Evolutionary conservation across 2,329 filamentous ascomycete species (phyloP).

Genomic region (Penicillium sp.): DNA sequence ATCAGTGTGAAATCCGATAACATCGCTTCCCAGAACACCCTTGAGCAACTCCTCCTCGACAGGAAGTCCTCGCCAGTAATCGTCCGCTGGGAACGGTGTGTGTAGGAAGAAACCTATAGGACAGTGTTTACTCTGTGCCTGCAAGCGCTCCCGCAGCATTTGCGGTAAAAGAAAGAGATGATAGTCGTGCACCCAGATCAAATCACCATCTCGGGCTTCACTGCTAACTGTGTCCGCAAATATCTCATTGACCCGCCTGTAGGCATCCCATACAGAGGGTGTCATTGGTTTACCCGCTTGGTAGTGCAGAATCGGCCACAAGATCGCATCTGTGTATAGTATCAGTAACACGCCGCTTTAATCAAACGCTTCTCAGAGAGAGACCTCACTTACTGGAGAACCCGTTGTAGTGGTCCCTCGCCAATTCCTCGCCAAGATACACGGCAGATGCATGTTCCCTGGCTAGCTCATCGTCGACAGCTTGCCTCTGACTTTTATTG

Average conservation of each 20-base stretch:
- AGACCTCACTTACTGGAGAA: neutral
- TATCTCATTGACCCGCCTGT: slow-evolving; percentile 77
- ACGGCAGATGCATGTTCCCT: neutral
- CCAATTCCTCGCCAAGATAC: neutral
- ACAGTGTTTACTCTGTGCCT: slow-evolving; percentile 66
- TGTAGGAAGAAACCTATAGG: slow-evolving; percentile 94
- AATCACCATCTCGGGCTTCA: slow-evolving; percentile 77
- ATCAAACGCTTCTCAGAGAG: slow-evolving; percentile 40
- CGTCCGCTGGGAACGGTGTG: slow-evolving; percentile 83
- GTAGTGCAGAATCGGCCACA: neutral
- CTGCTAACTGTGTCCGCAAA: slow-evolving; percentile 77
- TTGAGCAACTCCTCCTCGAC: slow-evolving; percentile 76
- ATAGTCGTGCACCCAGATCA: slow-evolving; percentile 94
- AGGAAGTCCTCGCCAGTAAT: slow-evolving; percentile 85
- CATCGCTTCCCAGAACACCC: slow-evolving; percentile 76
- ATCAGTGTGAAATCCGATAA: slow-evolving; percentile 96
- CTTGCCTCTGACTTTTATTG: neutral
- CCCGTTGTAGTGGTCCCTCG: neutral
- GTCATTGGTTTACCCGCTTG: slow-evolving; percentile 55
- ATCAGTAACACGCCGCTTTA: neutral
- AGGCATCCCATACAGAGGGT: slow-evolving; percentile 65
- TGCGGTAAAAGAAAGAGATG: slow-evolving; percentile 87
- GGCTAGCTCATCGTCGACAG: neutral
- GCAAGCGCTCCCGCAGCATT: slow-evolving; percentile 73
- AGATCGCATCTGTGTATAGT: neutral